Percentiles rank a stretch among this genome's conserved stretches.
Evolutionary conservation across 164 flowering plant species (phyloP).

Genomic region (Chimonanthus salicifolius): DNA sequence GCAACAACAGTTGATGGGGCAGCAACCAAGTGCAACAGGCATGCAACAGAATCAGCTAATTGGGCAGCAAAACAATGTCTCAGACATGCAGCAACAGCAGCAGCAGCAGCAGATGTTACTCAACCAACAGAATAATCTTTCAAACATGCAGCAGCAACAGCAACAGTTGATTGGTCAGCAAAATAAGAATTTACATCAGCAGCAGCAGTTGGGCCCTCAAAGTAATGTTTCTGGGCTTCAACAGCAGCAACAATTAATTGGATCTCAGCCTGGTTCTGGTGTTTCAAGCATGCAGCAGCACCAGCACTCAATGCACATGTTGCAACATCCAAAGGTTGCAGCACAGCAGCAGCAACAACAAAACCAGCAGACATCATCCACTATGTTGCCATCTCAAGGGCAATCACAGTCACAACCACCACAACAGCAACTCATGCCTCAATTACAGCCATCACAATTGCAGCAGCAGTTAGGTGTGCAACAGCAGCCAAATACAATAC

Average conservation of each 20-base stretch:
- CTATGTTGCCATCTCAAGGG: constrained; percentile 49
- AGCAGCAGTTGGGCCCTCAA: constrained; percentile 51
- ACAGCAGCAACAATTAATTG: constrained; percentile 44
- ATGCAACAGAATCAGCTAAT: constrained; percentile 19
- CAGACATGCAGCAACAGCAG: constrained; percentile 30
- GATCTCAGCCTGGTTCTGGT: constrained; percentile 45
- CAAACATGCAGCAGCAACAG: constrained; percentile 26
- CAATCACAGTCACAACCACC: constrained; percentile 49
- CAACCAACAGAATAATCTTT: constrained; percentile 37
- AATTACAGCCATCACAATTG: constrained; percentile 13
- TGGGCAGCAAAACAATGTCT: constrained; percentile 15
- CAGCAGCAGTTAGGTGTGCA: constrained; percentile 27
- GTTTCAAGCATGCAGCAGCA: constrained; percentile 52
- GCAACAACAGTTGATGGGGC: constrained; percentile 27
- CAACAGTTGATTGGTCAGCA: constrained; percentile 33
- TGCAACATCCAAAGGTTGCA: constrained; percentile 55
- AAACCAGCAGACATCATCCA: constrained; percentile 19
- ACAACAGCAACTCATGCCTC: constrained; percentile 41
- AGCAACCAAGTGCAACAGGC: constrained; percentile 15
- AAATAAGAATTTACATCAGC: constrained; percentile 57
- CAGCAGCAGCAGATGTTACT: constrained; percentile 59
- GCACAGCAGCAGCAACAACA: constrained; percentile 41
- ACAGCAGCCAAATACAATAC: constrained; percentile 55
- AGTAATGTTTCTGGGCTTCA: constrained; percentile 23
- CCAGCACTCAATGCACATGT: constrained; percentile 55